Evolutionary conservation across 2,329 filamentous ascomycete genomes (phyloP).

Genomic region (Cladophialophora yegresii): DNA sequence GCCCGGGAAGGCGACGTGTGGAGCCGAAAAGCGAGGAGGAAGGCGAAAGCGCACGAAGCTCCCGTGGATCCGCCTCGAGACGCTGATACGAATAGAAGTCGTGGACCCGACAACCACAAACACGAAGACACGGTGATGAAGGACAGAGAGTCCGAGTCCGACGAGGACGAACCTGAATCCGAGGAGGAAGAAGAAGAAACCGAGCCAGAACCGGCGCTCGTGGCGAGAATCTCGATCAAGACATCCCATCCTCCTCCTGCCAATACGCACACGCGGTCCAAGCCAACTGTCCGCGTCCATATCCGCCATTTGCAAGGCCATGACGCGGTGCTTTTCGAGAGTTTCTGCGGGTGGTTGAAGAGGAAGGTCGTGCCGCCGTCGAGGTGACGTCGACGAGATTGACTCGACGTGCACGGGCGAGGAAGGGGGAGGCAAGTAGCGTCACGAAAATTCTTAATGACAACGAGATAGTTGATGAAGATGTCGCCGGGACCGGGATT

Average conservation of each 20-base stretch:
- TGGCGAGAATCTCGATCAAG: conserved; percentile 19
- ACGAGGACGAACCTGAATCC: conserved; percentile 8
- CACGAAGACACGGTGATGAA: conserved; percentile 52
- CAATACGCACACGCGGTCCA: not conserved
- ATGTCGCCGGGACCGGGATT: not conserved
- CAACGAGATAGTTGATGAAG: not conserved
- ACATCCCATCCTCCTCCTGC: not conserved
- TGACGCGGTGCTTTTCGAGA: conserved; percentile 76
- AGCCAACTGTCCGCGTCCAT: conserved; percentile 48
- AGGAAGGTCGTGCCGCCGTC: conserved; percentile 44
- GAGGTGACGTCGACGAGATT: too few species aligned
- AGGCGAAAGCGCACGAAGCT: too few species aligned
- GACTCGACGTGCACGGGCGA: not conserved
- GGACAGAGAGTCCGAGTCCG: conserved; percentile 36
- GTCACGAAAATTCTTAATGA: not conserved
- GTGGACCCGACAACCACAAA: conserved; percentile 30
- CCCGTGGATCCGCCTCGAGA: too few species aligned
- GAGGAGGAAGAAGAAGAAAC: conserved; percentile 6
- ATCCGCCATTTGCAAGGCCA: conserved; percentile 75
- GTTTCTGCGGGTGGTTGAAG: conserved; percentile 79
- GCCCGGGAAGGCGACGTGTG: conserved; percentile 70
- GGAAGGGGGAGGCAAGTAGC: not conserved
- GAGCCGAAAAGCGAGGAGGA: conserved; percentile 71
- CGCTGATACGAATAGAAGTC: conserved; percentile 39
- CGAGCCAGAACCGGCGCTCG: conserved; percentile 22